phyloP scores from a whole-genome alignment of 768 basidiomycete genomes.

The Jaapia argillacea region DNA sequence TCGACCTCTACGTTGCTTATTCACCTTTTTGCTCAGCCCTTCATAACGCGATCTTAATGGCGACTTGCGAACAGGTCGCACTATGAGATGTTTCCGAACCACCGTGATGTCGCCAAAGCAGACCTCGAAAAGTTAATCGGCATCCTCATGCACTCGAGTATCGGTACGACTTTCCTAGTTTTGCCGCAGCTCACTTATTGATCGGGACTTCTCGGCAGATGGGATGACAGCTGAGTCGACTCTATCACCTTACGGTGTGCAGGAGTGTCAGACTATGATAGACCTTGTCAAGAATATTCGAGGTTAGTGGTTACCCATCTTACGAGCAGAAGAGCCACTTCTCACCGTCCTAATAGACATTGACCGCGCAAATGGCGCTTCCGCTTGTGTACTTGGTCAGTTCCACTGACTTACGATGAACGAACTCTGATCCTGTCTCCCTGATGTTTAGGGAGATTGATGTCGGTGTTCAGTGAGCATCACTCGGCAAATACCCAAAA shows the following conservation, averaged over 20 bases:
- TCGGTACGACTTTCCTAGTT: not conserved
- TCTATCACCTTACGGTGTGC: not conserved
- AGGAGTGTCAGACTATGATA: not conserved
- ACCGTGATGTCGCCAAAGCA: not conserved
- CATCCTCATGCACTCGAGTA: not conserved
- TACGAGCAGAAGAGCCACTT: not conserved
- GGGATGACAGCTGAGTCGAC: not conserved
- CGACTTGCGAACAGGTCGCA: not conserved
- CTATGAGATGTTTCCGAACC: not conserved
- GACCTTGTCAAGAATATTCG: not conserved
- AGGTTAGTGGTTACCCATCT: not conserved
- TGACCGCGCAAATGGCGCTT: not conserved
- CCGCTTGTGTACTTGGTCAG: not conserved
- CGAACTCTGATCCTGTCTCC: not conserved
- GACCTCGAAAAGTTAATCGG: not conserved
- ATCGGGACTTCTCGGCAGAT: not conserved
- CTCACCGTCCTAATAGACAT: no score
- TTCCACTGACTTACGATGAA: not conserved
- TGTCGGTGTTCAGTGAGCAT: not conserved
- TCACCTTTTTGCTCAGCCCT: not conserved
- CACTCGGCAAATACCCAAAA: no score
- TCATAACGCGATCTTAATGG: not conserved
- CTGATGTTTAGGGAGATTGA: not conserved
- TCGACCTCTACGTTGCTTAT: not conserved
- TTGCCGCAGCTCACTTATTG: not conserved